Conservation (phyloP, 768 basidiomycete species). For the Rubroboletus pulcherrimus region DNA sequence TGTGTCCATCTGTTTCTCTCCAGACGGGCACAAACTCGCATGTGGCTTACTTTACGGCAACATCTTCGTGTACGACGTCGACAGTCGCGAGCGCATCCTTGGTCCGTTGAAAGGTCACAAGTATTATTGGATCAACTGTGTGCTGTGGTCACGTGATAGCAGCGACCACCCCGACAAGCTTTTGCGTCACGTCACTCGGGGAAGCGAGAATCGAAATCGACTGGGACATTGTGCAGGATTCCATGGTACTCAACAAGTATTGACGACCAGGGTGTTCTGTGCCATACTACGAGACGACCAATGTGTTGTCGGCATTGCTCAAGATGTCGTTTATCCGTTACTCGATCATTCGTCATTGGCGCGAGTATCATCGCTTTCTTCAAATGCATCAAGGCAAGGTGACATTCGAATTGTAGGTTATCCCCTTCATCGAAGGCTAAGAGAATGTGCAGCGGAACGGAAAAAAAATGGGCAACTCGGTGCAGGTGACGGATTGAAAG, state of each 20-base stretch:
- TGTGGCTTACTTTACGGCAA: neutral
- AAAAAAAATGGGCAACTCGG: too few relatives aligned
- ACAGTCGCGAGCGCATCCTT: neutral
- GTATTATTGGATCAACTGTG: neutral
- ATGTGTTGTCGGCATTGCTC: constrained; percentile 78
- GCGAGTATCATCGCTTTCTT: too few relatives aligned
- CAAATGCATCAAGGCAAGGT: too few relatives aligned
- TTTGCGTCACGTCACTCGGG: too few relatives aligned
- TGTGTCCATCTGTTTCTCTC: neutral
- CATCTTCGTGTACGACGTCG: neutral
- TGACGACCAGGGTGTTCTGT: too few relatives aligned
- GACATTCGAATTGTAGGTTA: constrained; percentile 61
- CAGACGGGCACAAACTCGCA: neutral
- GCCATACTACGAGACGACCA: too few relatives aligned
- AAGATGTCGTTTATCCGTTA: constrained; percentile 98
- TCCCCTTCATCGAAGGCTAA: constrained; percentile 97
- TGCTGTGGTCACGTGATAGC: constrained; percentile 10
- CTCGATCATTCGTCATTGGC: constrained; percentile 85
- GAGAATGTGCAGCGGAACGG: too few relatives aligned
- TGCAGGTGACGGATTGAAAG: too few relatives aligned
- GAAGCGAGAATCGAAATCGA: too few relatives aligned
- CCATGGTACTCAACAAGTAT: too few relatives aligned
- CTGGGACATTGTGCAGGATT: too few relatives aligned
- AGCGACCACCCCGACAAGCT: too few relatives aligned
- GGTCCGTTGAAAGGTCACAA: neutral